These are phyloP conservation scores for Clarireedia sp. DNA, from an alignment of 2,329 filamentous ascomycete genomes.

Conservation along the genomic window DNA sequence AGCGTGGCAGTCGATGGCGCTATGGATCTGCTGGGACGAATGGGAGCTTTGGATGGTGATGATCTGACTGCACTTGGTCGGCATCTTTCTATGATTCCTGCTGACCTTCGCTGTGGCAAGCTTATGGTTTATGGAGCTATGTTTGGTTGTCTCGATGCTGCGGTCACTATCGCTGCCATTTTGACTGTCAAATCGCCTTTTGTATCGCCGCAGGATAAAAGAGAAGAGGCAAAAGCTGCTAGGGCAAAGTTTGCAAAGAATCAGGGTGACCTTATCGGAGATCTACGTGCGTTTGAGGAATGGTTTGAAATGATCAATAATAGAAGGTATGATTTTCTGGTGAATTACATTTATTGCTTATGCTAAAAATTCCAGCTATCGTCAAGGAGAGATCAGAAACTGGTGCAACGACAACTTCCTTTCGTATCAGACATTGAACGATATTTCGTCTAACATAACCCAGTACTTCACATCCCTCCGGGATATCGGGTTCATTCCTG, in stretches of 20 bases:
- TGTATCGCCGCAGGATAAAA: slow-evolving; percentile 70
- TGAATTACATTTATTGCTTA: not conserved
- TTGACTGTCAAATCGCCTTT: slow-evolving; percentile 88
- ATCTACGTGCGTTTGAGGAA: slow-evolving; percentile 73
- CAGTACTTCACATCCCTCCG: slow-evolving; percentile 82
- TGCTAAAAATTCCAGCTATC: slow-evolving; percentile 29
- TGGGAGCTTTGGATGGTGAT: slow-evolving; percentile 81
- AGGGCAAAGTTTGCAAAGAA: slow-evolving; percentile 64
- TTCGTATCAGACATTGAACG: slow-evolving; percentile 71
- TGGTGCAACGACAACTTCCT: slow-evolving; percentile 88
- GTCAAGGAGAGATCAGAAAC: slow-evolving; percentile 55
- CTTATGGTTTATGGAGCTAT: slow-evolving; percentile 92
- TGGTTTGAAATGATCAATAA: slow-evolving; percentile 64
- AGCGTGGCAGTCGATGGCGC: slow-evolving; percentile 80
- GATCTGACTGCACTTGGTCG: slow-evolving; percentile 84
- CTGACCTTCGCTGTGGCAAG: slow-evolving; percentile 87
- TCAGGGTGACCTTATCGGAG: slow-evolving; percentile 83
- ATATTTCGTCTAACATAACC: slow-evolving; percentile 77
- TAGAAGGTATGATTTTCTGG: slow-evolving; percentile 32
- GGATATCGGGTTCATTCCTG: slow-evolving; percentile 71
- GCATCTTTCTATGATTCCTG: slow-evolving; percentile 91
- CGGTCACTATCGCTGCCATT: slow-evolving; percentile 81
- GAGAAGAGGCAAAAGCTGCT: slow-evolving; percentile 73
- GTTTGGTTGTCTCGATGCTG: slow-evolving; percentile 85
- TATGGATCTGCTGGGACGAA: slow-evolving; percentile 66